phyloP scores from a whole-genome alignment of 2,329 filamentous ascomycete genomes.

The Pezicula radicicola region DNA sequence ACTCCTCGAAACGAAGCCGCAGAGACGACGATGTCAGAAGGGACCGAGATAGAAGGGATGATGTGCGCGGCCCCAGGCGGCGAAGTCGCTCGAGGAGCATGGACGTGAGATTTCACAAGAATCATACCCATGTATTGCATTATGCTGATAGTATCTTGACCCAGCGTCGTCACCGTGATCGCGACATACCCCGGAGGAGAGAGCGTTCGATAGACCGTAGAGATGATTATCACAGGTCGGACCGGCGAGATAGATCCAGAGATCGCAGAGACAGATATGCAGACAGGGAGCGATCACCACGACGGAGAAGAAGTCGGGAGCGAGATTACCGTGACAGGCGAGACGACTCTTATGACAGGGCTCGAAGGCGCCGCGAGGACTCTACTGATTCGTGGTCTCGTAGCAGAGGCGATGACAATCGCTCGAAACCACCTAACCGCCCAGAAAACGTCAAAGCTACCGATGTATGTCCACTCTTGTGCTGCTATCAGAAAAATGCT shows the following conservation, averaged over 20 bases:
- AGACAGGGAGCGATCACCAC: conserved; percentile 56
- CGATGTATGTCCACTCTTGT: conserved; percentile 48
- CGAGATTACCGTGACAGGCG: conserved; percentile 66
- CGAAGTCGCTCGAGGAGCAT: conserved; percentile 59
- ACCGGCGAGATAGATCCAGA: conserved; percentile 58
- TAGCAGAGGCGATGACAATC: conserved; percentile 63
- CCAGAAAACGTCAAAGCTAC: conserved; percentile 45
- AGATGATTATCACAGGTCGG: conserved; percentile 62
- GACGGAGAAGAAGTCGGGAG: conserved; percentile 63
- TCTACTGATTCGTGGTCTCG: conserved; percentile 69
- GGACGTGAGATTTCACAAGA: conserved; percentile 49
- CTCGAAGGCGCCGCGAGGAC: conserved; percentile 61
- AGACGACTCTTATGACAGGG: conserved; percentile 70
- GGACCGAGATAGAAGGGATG: conserved; percentile 48
- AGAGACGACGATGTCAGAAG: conserved; percentile 47
- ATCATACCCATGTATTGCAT: conserved; percentile 11
- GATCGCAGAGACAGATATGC: conserved; percentile 58
- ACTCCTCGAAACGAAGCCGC: conserved; percentile 58
- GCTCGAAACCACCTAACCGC: conserved; percentile 49
- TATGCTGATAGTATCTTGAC: conserved; percentile 36
- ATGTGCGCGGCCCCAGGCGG: conserved; percentile 46
- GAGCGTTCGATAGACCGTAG: conserved; percentile 68
- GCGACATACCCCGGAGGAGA: conserved; percentile 60
- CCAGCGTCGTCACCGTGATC: conserved; percentile 59
- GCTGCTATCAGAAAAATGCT: conserved; percentile 3